Evolutionary conservation across 768 basidiomycete genomes (phyloP), one percentile per base, ranked within the genome.

Genomic region (Rhodotorula graminis): DNA sequence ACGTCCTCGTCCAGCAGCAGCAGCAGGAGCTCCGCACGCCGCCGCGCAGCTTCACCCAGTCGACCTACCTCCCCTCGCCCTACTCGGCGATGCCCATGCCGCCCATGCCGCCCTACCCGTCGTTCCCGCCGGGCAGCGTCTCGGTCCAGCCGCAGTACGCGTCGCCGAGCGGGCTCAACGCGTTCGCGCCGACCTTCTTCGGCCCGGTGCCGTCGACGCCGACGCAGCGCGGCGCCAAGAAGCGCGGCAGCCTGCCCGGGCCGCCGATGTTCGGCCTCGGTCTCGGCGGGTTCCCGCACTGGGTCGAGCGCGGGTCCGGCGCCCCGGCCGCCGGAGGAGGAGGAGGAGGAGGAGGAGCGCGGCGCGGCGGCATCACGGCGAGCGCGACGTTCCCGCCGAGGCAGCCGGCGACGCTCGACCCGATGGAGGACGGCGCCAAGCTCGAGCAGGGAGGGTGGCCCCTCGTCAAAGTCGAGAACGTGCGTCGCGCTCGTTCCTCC

Each of bases 401-500:
- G 29, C 33, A 21, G 31, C 33, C 56, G 19, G 33, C 56, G 31
- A 7, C 18, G 29, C 53, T 29, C 29, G 53, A 55, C 31, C 44
- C 27, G 8, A 27, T 3, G 44, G 27, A 12, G 25, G 60, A 61
- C 44, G 44, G 60, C n/a, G 15, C n/a, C 12, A 16, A 15, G 44
- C 44, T 61, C 60, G 60, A 61, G 23, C 23, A 18, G 8, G 37
- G 42, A 4, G 16, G 25, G 23, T 73, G 64, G 63, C 72, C 72
- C 8, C 44, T 69, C 59, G 55, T 73, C 64, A 73, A 73, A 40
- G 64, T 70, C 18, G 72, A 73, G 55, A 73, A 73, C 23, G 68
- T 70, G 46, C 27, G 72, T 56, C 25, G 5, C 19, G 1, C 27
- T 61, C 33, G 2, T n/a, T n/a, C n/a, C n/a, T n/a, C n/a, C n/a